A percentile compares a stretch with the other conserved stretches of the same genome.
These are phyloP conservation scores for Cymbopogon flexuosus DNA, from an alignment of 202 grass and related monocot species.

Conservation along the genomic window DNA sequence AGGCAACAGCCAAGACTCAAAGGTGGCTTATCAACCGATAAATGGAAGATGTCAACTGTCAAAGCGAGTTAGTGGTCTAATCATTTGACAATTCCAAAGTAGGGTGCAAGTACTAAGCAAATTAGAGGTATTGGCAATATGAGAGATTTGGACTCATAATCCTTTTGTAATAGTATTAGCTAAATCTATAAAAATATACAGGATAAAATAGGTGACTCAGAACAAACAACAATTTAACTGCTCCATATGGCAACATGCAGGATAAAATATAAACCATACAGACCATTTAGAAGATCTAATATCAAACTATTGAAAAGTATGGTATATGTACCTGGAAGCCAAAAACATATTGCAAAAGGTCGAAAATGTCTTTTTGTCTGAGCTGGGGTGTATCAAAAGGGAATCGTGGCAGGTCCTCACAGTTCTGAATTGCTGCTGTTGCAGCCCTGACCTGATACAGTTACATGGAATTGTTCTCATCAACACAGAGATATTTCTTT, in stretches of 20 bases:
- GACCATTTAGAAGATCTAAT: slow-evolving; percentile 5
- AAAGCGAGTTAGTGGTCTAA: neutral
- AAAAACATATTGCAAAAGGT: slow-evolving; percentile 77
- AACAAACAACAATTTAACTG: neutral
- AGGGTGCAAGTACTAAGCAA: neutral
- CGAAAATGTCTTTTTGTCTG: slow-evolving; percentile 70
- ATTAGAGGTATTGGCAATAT: neutral
- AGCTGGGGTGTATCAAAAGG: slow-evolving; percentile 48
- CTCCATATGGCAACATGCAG: neutral
- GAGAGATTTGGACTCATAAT: neutral
- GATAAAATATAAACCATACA: slow-evolving; percentile 13
- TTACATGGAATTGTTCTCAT: slow-evolving; percentile 18
- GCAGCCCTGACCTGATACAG: slow-evolving; percentile 70
- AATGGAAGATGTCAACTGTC: neutral
- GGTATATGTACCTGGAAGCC: slow-evolving; percentile 72
- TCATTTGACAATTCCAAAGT: neutral
- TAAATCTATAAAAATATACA: neutral
- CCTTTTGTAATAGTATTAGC: slow-evolving; percentile 5
- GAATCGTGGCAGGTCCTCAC: slow-evolving; percentile 71
- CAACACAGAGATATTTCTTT: slow-evolving; percentile 7
- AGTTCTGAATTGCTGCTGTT: slow-evolving; percentile 67
- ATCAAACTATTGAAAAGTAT: slow-evolving; percentile 1
- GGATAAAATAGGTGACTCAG: neutral
- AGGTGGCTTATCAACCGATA: neutral
- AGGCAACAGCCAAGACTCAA: neutral